Percentiles rank a stretch among this genome's conserved stretches.
These are phyloP conservation scores for Hansenula anomala DNA, from an alignment of 1,139 yeast species.

Conservation along the genomic window DNA sequence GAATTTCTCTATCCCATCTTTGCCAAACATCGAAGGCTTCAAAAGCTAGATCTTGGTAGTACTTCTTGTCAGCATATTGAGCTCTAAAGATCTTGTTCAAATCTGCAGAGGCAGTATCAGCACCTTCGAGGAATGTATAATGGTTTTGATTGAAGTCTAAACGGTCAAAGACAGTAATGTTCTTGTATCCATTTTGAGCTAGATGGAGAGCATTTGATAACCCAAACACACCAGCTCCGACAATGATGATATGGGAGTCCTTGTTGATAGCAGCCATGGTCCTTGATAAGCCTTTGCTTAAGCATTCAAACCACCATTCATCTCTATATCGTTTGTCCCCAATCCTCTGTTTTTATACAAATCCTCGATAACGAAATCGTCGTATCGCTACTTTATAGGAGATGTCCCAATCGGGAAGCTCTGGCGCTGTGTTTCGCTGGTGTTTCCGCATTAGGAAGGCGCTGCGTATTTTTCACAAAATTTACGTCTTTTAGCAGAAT, in stretches of 20 bases:
- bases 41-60: conserved; percentile 33
- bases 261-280: conserved; percentile 5
- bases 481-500: too few relatives aligned
- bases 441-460: too few relatives aligned
- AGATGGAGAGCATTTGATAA: conserved; percentile 36
- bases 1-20: conserved; percentile 26
- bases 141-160: conserved; percentile 24
- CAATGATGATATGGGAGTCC: conserved; percentile 27
- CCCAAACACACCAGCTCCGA: conserved; percentile 43
- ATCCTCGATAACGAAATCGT: too few relatives aligned
- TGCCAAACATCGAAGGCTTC: conserved; percentile 30
- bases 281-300: too few relatives aligned
- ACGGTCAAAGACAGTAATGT: conserved; percentile 23
- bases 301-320: too few relatives aligned
- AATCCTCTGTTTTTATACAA: too few relatives aligned
- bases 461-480: too few relatives aligned
- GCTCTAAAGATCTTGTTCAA: conserved; percentile 36
- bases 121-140: conserved; percentile 26
- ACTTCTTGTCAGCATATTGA: conserved; percentile 31
- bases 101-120: conserved; percentile 39
- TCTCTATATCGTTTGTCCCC: too few relatives aligned
- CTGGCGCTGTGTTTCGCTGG: too few relatives aligned
- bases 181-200: conserved; percentile 20
- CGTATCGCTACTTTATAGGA: too few relatives aligned
- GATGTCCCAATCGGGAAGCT: too few relatives aligned